phyloP scores from a whole-genome alignment of 345 rosid genomes.

The Arabis hirsuta region DNA sequence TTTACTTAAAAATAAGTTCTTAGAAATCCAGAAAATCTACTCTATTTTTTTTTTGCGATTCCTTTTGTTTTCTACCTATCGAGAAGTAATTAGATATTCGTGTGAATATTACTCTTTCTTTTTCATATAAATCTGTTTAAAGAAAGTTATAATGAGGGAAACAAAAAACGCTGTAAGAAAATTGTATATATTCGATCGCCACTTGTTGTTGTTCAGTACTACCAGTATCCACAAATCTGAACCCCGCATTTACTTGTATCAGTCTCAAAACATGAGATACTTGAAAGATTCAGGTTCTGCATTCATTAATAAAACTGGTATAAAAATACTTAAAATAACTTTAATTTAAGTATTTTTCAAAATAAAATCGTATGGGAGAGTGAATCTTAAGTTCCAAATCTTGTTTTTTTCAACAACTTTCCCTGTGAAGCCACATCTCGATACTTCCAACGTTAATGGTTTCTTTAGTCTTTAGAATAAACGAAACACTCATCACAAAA shows the following conservation, averaged over 20 bases:
- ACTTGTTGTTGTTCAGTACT: no score
- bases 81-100: neutral
- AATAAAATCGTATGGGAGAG: no score
- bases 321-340: no score
- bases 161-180: no score
- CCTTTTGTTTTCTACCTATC: neutral
- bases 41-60: no score
- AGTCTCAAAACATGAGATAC: conserved; percentile 5
- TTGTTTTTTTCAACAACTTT: neutral
- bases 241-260: neutral
- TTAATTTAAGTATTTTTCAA: no score
- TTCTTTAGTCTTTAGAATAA: neutral
- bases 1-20: neutral
- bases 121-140: no score
- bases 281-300: conserved; percentile 11
- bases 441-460: neutral
- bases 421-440: neutral
- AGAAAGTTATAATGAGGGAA: no score
- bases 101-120: neutral
- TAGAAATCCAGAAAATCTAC: neutral
- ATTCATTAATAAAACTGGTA: no score
- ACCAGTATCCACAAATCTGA: no score
- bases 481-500: conserved; percentile 12
- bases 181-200: no score
- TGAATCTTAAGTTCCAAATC: no score